phyloP scores from a whole-genome alignment of 176 grass and related monocot genomes.

The Aegilops tauschii region DNA sequence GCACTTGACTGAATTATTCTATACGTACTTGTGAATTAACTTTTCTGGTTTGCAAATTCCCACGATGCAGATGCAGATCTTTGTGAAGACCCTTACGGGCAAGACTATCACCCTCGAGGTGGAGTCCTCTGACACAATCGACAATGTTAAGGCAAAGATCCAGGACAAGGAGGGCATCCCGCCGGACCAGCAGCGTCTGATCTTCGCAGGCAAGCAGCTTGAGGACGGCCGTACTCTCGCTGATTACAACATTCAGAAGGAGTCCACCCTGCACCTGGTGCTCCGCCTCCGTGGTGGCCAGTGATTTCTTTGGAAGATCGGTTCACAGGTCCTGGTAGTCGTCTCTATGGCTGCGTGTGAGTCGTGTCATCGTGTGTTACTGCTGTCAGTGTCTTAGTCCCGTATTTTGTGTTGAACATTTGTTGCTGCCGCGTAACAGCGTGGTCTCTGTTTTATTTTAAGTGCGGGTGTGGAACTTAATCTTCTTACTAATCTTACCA shows the following conservation, averaged over 20 bases:
- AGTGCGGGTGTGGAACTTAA: too few relatives aligned
- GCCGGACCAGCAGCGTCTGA: constrained; percentile 62
- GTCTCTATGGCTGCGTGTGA: too few relatives aligned
- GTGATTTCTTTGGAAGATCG: not conserved
- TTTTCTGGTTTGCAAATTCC: not conserved
- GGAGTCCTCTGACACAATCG: constrained; percentile 52
- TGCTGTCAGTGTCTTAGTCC: too few relatives aligned
- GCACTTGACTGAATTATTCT: too few relatives aligned
- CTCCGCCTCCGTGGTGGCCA: constrained; percentile 60
- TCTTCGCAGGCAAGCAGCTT: constrained; percentile 58
- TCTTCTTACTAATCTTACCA: too few relatives aligned
- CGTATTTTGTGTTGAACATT: not conserved
- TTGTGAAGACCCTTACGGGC: constrained; percentile 58
- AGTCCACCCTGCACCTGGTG: constrained; percentile 62
- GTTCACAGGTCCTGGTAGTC: not conserved
- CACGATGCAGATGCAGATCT: constrained; percentile 48
- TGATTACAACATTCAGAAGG: constrained; percentile 69
- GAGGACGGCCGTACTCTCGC: constrained; percentile 63
- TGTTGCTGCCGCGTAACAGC: not conserved
- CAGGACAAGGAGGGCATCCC: constrained; percentile 79
- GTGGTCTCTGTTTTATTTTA: not conserved
- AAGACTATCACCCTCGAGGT: constrained; percentile 80
- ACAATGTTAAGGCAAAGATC: constrained; percentile 76
- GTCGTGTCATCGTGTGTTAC: too few relatives aligned
- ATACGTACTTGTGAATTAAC: not conserved